Evolutionary conservation across 768 basidiomycete species (phyloP).

Genomic region (Trametes cinnabarina): DNA sequence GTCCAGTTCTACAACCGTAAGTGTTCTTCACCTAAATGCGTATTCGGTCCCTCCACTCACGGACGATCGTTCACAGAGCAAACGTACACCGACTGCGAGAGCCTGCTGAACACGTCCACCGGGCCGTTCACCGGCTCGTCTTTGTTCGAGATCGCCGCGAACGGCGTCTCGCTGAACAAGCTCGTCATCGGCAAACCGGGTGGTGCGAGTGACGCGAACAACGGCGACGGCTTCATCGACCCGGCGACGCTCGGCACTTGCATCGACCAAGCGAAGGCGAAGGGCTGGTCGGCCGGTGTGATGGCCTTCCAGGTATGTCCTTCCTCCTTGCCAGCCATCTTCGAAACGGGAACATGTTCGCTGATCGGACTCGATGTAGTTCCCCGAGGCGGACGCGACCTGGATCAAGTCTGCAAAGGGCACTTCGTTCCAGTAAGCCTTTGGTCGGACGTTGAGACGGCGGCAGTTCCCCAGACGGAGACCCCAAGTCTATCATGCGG

Average conservation of each 20-base stretch:
- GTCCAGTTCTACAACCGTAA: conserved; percentile 21
- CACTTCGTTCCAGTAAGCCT: conserved; percentile 6
- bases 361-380: neutral
- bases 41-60: neutral
- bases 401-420: conserved; percentile 14
- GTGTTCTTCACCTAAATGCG: neutral
- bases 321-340: neutral
- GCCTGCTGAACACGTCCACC: conserved; percentile 39
- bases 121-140: conserved; percentile 38
- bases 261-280: conserved; percentile 13
- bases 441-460: neutral
- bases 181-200: conserved; percentile 72
- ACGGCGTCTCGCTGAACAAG: conserved; percentile 53
- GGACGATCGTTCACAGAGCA: conserved; percentile 13
- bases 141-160: conserved; percentile 49
- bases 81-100: conserved; percentile 35
- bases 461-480: neutral
- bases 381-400: conserved; percentile 9
- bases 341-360: neutral
- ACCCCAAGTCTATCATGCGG: neutral
- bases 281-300: conserved; percentile 14
- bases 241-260: conserved; percentile 15
- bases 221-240: conserved; percentile 37
- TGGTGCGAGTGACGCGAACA: conserved; percentile 33
- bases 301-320: conserved; percentile 12